Evolutionary conservation across 2,329 filamentous ascomycete species (phyloP), one percentile per base, ranked within the genome.

Genomic region (Aspergillus alliaceus): DNA sequence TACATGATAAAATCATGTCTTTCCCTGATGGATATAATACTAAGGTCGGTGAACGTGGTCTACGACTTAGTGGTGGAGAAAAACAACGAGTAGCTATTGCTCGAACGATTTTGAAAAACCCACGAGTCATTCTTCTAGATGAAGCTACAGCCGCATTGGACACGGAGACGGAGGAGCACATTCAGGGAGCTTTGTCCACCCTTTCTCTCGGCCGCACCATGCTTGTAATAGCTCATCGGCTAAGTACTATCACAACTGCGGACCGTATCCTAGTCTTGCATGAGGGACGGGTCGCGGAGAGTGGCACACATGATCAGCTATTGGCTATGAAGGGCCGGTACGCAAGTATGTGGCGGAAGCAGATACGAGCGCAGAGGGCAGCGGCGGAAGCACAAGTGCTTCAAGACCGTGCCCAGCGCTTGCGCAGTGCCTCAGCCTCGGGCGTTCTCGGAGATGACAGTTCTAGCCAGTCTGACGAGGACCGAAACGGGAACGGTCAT

Each of bases 61-160:
- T 96, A 49, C 87, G 91, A 51, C 81, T 96, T 3, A 96, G 91
- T 59, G 93, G 93, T 57, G 93, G 93, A 52, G 93, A 97, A 75
- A 96, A 96, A 74, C 93, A 97, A 73, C 88, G 93, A 51, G 91
- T 97, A 48, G 93, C 93, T 3, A 96, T 97, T 73, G 93, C 93
- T 20, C 88, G 93, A 53, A 96, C 93, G 0, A 95, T 97, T 62
- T 82, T 97, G 64, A 97, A 97, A 76, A 86, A 96, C 64, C 92
- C 93, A 1, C 87, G 89, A 51, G 93, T 97, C 68, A 96, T 96
- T 69, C 89, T 97, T 77, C 81, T 97, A 37, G 93, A 97, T 71
- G 93, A 97, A 75, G 93, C 93, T 12, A 97, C 92, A 1, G 93
- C 93, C 32, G 92, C 93, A 9, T 80, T 97, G 29, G 93, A 97